These are phyloP conservation scores for Przewalskia tangutica DNA, from an alignment of 257 asterid genomes.

Conservation along the genomic window DNA sequence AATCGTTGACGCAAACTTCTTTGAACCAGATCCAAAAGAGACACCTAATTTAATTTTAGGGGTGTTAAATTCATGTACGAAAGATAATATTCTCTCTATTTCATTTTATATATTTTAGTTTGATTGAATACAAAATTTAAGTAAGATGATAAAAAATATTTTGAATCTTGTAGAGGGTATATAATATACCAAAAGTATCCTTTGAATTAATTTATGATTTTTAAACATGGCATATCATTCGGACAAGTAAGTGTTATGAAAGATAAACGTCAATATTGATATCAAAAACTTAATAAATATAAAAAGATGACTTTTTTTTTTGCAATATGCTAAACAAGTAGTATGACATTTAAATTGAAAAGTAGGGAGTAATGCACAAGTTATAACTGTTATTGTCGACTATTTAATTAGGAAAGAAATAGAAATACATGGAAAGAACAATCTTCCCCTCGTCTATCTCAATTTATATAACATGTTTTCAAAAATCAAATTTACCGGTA, in stretches of 20 bases:
- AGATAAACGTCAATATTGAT: background rate
- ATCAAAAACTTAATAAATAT: background rate
- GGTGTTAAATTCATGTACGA: background rate
- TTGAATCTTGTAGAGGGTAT: background rate
- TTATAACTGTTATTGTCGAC: background rate
- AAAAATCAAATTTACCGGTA: background rate
- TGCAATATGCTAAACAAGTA: background rate
- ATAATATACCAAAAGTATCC: background rate
- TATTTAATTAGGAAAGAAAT: background rate
- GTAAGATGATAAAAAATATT: background rate
- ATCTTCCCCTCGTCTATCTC: too few species aligned
- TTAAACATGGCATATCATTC: background rate
- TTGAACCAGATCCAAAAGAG: background rate
- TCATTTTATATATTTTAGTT: background rate
- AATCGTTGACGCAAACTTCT: background rate
- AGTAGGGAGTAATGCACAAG: background rate
- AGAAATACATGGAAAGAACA: too few species aligned
- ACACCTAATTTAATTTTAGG: background rate
- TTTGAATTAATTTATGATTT: background rate
- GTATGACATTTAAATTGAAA: background rate
- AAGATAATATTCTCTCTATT: background rate
- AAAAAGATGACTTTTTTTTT: background rate
- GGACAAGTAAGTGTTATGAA: background rate
- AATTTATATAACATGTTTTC: background rate
- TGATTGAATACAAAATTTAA: background rate